A percentile compares a stretch with the other conserved stretches of the same genome.
Conservation (phyloP, 805 yeast species). For the Kazachstania viticola region DNA sequence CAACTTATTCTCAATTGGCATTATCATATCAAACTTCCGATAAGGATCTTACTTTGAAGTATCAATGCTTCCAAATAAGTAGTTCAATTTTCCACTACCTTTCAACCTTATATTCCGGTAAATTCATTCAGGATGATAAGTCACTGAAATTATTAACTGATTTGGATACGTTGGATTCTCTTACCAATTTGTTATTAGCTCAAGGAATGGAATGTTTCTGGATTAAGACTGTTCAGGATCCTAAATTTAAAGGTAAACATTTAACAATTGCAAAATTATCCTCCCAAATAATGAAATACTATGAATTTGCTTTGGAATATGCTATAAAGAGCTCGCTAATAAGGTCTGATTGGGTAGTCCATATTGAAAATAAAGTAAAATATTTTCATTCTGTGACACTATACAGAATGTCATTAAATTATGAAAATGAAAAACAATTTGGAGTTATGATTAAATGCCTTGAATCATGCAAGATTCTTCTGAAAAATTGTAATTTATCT, state of each 20-base stretch:
- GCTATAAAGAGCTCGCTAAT: conserved; percentile 38
- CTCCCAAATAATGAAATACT: conserved; percentile 47
- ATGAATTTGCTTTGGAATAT: conserved; percentile 34
- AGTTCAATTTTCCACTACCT: conserved; percentile 52
- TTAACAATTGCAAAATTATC: conserved; percentile 55
- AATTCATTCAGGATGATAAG: conserved; percentile 2
- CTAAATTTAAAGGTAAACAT: conserved; percentile 36
- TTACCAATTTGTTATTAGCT: conserved; percentile 50
- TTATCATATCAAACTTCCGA: conserved; percentile 32
- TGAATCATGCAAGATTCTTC: neutral
- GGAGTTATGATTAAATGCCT: conserved; percentile 50
- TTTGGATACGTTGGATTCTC: conserved; percentile 35
- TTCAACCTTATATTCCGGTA: no score
- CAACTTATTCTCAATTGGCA: conserved; percentile 49
- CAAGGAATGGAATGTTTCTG: conserved; percentile 85
- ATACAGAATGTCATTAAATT: conserved; percentile 44
- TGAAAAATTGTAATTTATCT: conserved; percentile 18
- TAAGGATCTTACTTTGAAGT: conserved; percentile 33
- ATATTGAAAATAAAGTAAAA: conserved; percentile 41
- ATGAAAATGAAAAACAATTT: conserved; percentile 29
- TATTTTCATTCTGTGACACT: conserved; percentile 68
- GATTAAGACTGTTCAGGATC: conserved; percentile 44
- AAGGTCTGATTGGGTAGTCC: conserved; percentile 55
- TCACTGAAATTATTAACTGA: neutral
- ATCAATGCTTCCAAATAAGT: conserved; percentile 53